Evolutionary conservation across 768 basidiomycete species (phyloP), one percentile per base, ranked within the genome.

Genomic region (Calocybe indica): DNA sequence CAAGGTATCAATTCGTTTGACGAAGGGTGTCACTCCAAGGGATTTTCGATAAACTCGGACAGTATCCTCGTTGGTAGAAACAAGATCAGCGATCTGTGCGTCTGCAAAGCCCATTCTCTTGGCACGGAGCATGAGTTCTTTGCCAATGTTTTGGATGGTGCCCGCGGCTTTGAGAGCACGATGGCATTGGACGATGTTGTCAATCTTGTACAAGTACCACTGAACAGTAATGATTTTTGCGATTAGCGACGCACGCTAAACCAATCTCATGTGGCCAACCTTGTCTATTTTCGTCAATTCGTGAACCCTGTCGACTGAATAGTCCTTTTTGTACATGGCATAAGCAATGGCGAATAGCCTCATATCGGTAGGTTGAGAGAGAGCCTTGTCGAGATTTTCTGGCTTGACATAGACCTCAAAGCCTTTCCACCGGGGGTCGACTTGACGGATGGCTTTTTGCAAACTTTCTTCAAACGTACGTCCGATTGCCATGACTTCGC

Each of bases 401-500:
- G 90, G 84, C 55, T 87, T 75, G 50, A 89, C 82, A 58, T 95
- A 92, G n/a, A 87, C 91, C 66, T 96, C 94, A 60, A 99, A 99
- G 4, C 96, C 96, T 62, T 88, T 82, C 82, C 91, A 99, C 30
- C 89, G 81, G 29, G 96, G 96, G 65, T 98, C 95, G 34, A 98
- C 88, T 73, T 96, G 92, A 52, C 96, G 87, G 51, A 99, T 88
- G 41, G 96, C 96, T 69, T 99, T 99, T 65, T 98, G 96, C 60
- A 99, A 74, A 59, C 89, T 92, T 66, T 99, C 96, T 68, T 99
- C 96, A 57, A 97, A 99, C 1, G 96, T 99, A 55, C 96, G 87
- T 34, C 96, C 96, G 58, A 99, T 97, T 55, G 95, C 95, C 96
- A 99, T 99, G 61, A 99, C 95, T 67, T 99, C 96, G 46, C 96